Conservation (phyloP, 1,284 basidiomycete species). For the Rhodotorula sp. region DNA sequence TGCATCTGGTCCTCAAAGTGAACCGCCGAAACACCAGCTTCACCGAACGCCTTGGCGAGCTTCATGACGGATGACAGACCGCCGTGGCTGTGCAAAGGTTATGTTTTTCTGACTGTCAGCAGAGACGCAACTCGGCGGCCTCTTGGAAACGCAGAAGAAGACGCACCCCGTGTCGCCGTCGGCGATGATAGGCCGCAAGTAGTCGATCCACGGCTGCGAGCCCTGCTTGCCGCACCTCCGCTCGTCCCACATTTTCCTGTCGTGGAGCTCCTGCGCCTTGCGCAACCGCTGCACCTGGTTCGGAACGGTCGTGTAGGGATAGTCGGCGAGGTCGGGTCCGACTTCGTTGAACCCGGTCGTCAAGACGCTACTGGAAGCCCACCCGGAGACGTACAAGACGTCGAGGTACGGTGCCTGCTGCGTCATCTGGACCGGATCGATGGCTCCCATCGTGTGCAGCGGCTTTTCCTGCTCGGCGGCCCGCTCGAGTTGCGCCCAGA, state of each 20-base stretch:
- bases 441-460: constrained; percentile 81
- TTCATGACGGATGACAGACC: constrained; percentile 96
- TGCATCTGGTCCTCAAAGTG: constrained; percentile 91
- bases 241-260: constrained; percentile 83
- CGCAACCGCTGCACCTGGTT: constrained; percentile 86
- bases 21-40: constrained; percentile 83
- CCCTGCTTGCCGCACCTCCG: constrained; percentile 56
- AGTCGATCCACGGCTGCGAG: constrained; percentile 70
- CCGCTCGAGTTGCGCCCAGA: constrained; percentile 65
- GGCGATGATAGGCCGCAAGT: constrained; percentile 87
- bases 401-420: constrained; percentile 95
- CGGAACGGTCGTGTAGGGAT: constrained; percentile 91
- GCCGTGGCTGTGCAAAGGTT: constrained; percentile 63
- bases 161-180: constrained; percentile 88
- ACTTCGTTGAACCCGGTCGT: constrained; percentile 94
- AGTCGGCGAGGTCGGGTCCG: constrained; percentile 94
- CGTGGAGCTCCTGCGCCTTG: constrained; percentile 80
- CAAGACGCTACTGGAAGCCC: constrained; percentile 83
- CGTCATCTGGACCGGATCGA: constrained; percentile 91
- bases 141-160: not conserved
- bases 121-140: no score
- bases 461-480: constrained; percentile 67
- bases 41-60: constrained; percentile 86
- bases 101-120: not conserved
- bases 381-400: constrained; percentile 91